Percentiles rank a stretch among this genome's conserved stretches.
phyloP scores from a whole-genome alignment of 1,284 basidiomycete species.

The Sanghuangporus sanghuang region DNA sequence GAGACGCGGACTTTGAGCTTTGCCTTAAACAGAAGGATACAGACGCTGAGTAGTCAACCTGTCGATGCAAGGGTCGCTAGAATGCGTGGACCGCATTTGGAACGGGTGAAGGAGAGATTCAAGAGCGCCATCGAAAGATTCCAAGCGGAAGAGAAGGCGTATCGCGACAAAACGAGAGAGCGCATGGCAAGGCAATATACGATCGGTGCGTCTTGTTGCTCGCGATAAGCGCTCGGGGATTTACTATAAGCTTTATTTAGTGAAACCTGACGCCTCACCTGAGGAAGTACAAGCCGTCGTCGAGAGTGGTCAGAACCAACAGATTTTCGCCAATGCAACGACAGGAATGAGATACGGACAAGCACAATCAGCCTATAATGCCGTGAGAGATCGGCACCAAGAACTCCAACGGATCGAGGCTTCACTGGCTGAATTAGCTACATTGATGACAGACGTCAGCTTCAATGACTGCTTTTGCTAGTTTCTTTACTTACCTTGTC shows the following conservation, averaged over 20 bases:
- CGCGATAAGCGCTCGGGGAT: neutral
- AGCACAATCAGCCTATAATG: slow-evolving; percentile 86
- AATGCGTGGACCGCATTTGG: slow-evolving; percentile 42
- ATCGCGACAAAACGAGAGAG: slow-evolving; percentile 90
- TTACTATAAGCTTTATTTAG: slow-evolving; percentile 31
- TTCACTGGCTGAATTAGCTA: slow-evolving; percentile 89
- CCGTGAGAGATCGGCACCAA: slow-evolving; percentile 94
- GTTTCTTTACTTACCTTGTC: slow-evolving; percentile 12
- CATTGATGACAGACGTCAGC: slow-evolving; percentile 88
- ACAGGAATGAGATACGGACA: slow-evolving; percentile 86
- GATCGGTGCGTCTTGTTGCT: slow-evolving; percentile 57
- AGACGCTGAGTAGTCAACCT: slow-evolving; percentile 69
- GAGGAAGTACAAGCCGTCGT: slow-evolving; percentile 88
- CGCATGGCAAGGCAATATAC: slow-evolving; percentile 94
- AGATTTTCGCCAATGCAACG: slow-evolving; percentile 95
- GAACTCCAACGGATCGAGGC: slow-evolving; percentile 94
- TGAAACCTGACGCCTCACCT: slow-evolving; percentile 92
- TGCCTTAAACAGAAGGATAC: slow-evolving; percentile 73
- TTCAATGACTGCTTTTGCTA: neutral
- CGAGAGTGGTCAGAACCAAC: slow-evolving; percentile 69
- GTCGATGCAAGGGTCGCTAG: slow-evolving; percentile 50
- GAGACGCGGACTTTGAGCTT: slow-evolving; percentile 79
- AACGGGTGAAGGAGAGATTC: slow-evolving; percentile 75
- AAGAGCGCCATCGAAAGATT: slow-evolving; percentile 81
- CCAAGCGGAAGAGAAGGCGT: slow-evolving; percentile 91